Percentiles rank a stretch among this genome's conserved stretches.
These are phyloP conservation scores for Candida alai DNA, from an alignment of 805 yeast genomes.

Conservation along the genomic window DNA sequence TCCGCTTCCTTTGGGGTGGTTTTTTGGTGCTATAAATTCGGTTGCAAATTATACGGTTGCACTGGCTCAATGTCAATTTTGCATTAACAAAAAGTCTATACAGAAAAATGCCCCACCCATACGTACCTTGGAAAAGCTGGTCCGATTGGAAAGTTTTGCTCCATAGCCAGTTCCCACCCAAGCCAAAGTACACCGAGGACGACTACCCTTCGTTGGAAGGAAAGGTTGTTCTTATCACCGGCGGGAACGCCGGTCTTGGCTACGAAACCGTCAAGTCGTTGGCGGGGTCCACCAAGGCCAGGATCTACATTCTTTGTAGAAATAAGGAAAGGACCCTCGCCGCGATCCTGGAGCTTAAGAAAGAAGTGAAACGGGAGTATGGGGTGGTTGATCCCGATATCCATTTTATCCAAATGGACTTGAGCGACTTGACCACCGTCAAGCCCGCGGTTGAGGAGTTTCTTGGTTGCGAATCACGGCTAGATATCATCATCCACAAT, in stretches of 20 bases:
- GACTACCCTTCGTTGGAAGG: constrained; percentile 30
- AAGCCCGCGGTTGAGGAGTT: constrained; percentile 32
- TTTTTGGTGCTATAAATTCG: background rate
- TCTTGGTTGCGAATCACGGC: constrained; percentile 9
- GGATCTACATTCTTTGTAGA: constrained; percentile 35
- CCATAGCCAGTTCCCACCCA: constrained; percentile 9
- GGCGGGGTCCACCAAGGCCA: constrained; percentile 24
- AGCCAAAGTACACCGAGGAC: constrained; percentile 8
- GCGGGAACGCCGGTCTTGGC: constrained; percentile 35
- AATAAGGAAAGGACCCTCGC: constrained; percentile 24
- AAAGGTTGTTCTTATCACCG: constrained; percentile 37
- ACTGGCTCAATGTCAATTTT: background rate
- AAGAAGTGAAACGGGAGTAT: constrained; percentile 17
- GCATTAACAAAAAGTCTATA: background rate
- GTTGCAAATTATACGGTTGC: constrained; percentile 1
- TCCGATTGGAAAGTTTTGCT: constrained; percentile 7
- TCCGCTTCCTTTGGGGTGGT: constrained; percentile 4
- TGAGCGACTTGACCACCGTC: constrained; percentile 40
- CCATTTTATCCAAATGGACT: constrained; percentile 18
- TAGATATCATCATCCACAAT: constrained; percentile 21
- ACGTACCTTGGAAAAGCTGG: constrained; percentile 4
- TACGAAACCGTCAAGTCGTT: constrained; percentile 27
- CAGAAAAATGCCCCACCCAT: constrained; percentile 1
- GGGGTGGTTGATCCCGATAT: constrained; percentile 8
- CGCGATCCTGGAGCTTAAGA: constrained; percentile 22